Base-by-base conservation (phyloP, 2,329 filamentous ascomycete species). In the Botryotinia convoluta region DNA sequence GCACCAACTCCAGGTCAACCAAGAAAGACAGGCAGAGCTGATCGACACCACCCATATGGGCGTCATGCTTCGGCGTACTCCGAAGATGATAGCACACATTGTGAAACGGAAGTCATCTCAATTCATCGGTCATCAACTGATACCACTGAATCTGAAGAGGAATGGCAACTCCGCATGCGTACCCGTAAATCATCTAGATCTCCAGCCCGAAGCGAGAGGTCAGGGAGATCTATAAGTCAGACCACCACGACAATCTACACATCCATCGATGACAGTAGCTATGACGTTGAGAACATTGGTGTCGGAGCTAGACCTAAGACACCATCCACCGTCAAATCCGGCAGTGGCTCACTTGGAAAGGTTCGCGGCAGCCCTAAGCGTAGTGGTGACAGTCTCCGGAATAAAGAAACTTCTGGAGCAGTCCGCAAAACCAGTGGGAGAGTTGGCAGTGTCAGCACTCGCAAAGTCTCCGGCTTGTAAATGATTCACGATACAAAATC, bases 1-100 rank as follows among this genome's bases (percentile, higher is more conserved):
- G 95, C 95, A 0, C 96, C 96, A 4, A 99, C 96, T 7, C 96
- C 96, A 0, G 96, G 96, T 3, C 96, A 99, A 82, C 96, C 96
- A 42, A 90, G 96, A 75, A 98, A 99, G 86, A 92, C 92, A 26
- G 91, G 91, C 76, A 90, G 93, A 73, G 93, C 95, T 78, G 80
- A 81, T 59, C 89, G 92, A 39, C 92, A 93, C 77, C 89, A 95
- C 81, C 90, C 92, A 18, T 93, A 95, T 82, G 84, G 89, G 69
- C 87, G 91, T 73, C 87, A 86, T 37, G 82, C 86, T 10, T 87
- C 86, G 10, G 83, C 72, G 73, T 81, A 78, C 65, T 82, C 79
- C 12, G 88, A 88, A 75, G 84, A 87, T 74, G 86, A 87, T 62
- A 86, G 85, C 71, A 81, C 87, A 77, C 84, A 87, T 79, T 81